Conservation (phyloP, 2,329 filamentous ascomycete species). For the Claviceps maximensis region DNA sequence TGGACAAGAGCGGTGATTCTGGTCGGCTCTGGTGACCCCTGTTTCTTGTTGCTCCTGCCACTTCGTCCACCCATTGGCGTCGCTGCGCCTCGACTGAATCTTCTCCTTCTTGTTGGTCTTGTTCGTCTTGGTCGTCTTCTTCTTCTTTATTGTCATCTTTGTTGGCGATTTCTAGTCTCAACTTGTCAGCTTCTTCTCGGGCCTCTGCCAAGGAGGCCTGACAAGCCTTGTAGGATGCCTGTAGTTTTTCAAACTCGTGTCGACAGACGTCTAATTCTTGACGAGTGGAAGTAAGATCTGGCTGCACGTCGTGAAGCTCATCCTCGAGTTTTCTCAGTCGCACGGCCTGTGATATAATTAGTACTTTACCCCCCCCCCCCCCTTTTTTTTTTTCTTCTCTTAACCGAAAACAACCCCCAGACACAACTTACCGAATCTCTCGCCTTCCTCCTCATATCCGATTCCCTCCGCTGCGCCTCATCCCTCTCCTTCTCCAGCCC, state of each 20-base stretch:
- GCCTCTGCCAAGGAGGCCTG: constrained; percentile 50
- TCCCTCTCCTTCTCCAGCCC: constrained; percentile 83
- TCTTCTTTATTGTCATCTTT: not conserved
- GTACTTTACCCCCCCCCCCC: not conserved
- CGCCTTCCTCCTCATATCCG: constrained; percentile 77
- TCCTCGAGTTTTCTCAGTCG: constrained; percentile 61
- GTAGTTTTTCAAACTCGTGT: constrained; percentile 46
- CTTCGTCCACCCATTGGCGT: constrained; percentile 21
- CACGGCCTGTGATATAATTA: constrained; percentile 34
- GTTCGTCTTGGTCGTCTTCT: not conserved
- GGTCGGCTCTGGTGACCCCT: constrained; percentile 35
- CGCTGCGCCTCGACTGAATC: constrained; percentile 27
- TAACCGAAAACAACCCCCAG: not conserved
- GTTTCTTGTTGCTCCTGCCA: constrained; percentile 26
- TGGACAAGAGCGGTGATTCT: constrained; percentile 39
- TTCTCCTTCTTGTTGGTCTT: constrained; percentile 3
- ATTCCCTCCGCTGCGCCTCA: constrained; percentile 70
- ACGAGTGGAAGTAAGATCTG: constrained; percentile 49
- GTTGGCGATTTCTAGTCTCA: constrained; percentile 20
- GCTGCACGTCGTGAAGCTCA: constrained; percentile 61
- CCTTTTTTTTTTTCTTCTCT: not conserved
- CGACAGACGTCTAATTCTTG: constrained; percentile 49
- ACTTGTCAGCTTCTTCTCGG: constrained; percentile 36
- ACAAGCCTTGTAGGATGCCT: constrained; percentile 50
- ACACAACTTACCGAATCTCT: constrained; percentile 58